Evolutionary conservation across 495 filamentous ascomycete species (phyloP).

Genomic region (Daldinia grandis): DNA sequence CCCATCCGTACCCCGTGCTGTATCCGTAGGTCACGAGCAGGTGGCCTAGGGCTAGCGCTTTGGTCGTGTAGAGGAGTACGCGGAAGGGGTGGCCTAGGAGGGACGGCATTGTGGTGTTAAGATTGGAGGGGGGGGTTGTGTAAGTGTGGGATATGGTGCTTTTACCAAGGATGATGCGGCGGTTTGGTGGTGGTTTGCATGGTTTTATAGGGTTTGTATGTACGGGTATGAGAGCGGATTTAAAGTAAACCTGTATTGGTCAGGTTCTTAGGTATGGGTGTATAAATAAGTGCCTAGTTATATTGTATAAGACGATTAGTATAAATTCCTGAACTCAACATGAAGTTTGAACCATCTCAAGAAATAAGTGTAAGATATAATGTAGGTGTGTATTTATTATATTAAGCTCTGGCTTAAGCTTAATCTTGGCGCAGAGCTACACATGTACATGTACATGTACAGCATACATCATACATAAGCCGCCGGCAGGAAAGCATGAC

Average conservation of each 20-base stretch:
- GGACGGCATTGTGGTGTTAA: constrained; percentile 9
- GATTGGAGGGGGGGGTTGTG: neutral
- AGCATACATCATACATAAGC: no score
- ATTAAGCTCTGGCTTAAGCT: neutral
- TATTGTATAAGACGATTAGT: neutral
- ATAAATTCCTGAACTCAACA: neutral
- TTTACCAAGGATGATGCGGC: neutral
- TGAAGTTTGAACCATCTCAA: neutral
- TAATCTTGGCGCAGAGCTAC: neutral
- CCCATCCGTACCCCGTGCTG: constrained; percentile 61
- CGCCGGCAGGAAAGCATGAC: neutral
- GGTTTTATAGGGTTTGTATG: neutral
- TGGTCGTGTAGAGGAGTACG: constrained; percentile 49
- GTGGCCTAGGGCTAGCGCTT: constrained; percentile 63
- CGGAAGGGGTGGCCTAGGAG: constrained; percentile 52
- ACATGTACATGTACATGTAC: neutral
- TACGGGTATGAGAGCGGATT: neutral
- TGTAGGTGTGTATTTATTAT: no score
- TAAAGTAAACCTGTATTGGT: neutral
- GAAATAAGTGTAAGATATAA: no score
- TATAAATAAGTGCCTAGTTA: neutral
- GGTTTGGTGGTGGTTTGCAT: neutral
- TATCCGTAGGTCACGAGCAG: constrained; percentile 65
- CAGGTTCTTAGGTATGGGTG: neutral
- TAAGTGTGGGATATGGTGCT: neutral